phyloP scores from a whole-genome alignment of 1,284 basidiomycete genomes.

The Cyathus olla region DNA sequence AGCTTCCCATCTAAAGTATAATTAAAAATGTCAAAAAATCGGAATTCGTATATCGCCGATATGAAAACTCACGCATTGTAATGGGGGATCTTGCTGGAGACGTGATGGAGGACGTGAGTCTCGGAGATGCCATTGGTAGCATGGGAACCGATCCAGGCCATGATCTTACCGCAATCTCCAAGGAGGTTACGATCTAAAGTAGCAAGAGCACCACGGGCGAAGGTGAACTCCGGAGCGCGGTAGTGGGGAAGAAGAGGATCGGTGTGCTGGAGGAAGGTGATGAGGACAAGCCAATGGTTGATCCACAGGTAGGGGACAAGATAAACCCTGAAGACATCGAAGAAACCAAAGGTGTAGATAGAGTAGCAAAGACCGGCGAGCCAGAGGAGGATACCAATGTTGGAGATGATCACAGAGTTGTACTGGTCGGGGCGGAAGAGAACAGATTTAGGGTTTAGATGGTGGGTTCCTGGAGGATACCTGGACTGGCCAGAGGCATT shows the following conservation, averaged over 20 bases:
- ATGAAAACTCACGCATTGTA: conserved; percentile 75
- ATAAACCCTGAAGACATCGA: conserved; percentile 86
- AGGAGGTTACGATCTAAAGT: conserved; percentile 93
- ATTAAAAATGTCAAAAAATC: conserved; percentile 6
- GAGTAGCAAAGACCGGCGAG: conserved; percentile 70
- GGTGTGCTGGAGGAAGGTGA: conserved; percentile 98
- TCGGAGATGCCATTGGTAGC: conserved; percentile 92
- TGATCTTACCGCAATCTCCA: conserved; percentile 80
- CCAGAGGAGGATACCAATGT: conserved; percentile 87
- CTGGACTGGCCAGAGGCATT: conserved; percentile 93
- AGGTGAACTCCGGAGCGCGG: conserved; percentile 91
- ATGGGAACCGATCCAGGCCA: conserved; percentile 84
- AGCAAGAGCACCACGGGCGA: conserved; percentile 93
- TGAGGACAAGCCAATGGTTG: conserved; percentile 92
- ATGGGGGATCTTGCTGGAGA: conserved; percentile 94
- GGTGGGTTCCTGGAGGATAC: conserved; percentile 89
- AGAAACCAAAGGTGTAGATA: conserved; percentile 77
- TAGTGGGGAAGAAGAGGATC: conserved; percentile 97
- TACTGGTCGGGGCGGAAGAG: conserved; percentile 92
- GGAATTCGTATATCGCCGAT: too few species aligned
- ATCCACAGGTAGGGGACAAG: conserved; percentile 92
- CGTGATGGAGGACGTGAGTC: conserved; percentile 93
- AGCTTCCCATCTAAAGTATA: conserved; percentile 83
- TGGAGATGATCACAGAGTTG: conserved; percentile 85
- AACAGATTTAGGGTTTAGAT: conserved; percentile 85